Conservation (phyloP, 352 stramenopile species). For the Globisporangium nunn region DNA sequence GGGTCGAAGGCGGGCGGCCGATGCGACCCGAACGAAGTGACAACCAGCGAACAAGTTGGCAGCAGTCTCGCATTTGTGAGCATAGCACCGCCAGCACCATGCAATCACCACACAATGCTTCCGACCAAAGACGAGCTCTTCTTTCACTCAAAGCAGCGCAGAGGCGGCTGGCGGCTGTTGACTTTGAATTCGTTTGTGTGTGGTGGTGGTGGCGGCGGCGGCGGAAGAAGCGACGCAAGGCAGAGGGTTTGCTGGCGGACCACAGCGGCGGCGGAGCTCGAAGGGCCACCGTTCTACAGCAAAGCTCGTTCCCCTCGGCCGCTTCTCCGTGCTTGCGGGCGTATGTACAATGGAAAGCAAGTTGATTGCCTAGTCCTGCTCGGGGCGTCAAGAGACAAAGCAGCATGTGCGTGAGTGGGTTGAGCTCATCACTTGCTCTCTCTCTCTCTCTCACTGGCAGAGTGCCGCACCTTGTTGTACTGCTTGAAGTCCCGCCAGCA, state of each 20-base stretch:
- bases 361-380: not conserved
- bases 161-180: not conserved
- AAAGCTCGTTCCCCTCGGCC: not conserved
- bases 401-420: not conserved
- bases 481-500: slow-evolving; percentile 84
- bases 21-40: not conserved
- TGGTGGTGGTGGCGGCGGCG: too few relatives aligned
- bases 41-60: not conserved
- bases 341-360: not conserved
- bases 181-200: not conserved
- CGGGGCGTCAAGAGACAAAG: not conserved
- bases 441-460: too few relatives aligned
- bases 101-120: not conserved
- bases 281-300: not conserved
- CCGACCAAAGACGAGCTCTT: too few relatives aligned
- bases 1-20: not conserved
- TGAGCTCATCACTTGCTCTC: not conserved
- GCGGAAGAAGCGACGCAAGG: not conserved
- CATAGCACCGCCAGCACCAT: not conserved
- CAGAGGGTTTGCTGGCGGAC: not conserved
- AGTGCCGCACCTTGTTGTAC: slow-evolving; percentile 19
- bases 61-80: too few relatives aligned
- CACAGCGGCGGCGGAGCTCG: not conserved
- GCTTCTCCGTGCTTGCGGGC: not conserved
- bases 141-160: not conserved